Conservation (phyloP, 140 eudicot genomes). For the Anethum foeniculum region DNA sequence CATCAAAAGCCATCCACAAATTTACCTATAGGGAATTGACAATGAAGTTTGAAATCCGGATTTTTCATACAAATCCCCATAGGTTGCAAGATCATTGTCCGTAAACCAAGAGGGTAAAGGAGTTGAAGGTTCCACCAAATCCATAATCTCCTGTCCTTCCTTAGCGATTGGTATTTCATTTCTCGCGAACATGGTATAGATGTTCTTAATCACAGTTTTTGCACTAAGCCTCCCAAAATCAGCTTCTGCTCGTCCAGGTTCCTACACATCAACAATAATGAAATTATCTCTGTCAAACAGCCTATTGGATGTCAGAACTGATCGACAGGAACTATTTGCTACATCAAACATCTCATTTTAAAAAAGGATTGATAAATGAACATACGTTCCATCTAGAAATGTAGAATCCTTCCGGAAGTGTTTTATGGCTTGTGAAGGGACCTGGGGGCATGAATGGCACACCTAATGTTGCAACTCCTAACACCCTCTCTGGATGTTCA, state of each 20-base stretch:
- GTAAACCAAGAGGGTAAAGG: conserved; percentile 56
- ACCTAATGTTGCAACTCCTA: conserved; percentile 45
- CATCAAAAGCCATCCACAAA: not conserved
- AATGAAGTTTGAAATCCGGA: conserved; percentile 41
- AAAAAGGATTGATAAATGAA: conserved; percentile 14
- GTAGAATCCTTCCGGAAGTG: conserved; percentile 56
- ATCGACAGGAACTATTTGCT: not conserved
- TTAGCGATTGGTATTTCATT: conserved; percentile 43
- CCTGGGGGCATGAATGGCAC: conserved; percentile 50
- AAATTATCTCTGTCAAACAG: not conserved
- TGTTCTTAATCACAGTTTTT: conserved; percentile 50
- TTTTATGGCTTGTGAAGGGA: conserved; percentile 13
- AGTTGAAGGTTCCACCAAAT: conserved; percentile 43
- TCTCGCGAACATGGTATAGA: conserved; percentile 53
- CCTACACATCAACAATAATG: conserved; percentile 17
- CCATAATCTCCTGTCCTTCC: conserved; percentile 63
- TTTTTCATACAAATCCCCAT: conserved; percentile 46
- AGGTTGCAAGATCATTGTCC: conserved; percentile 56
- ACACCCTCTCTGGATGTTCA: conserved; percentile 38
- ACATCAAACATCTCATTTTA: not conserved
- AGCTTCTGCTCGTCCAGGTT: conserved; percentile 68
- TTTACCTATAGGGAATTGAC: conserved; percentile 53
- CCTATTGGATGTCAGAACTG: not conserved
- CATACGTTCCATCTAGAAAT: conserved; percentile 41
- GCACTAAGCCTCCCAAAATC: conserved; percentile 57